Percentiles rank a stretch among this genome's conserved stretches.
phyloP scores from a whole-genome alignment of 1,284 basidiomycete species.

The Puccinia hordei region DNA sequence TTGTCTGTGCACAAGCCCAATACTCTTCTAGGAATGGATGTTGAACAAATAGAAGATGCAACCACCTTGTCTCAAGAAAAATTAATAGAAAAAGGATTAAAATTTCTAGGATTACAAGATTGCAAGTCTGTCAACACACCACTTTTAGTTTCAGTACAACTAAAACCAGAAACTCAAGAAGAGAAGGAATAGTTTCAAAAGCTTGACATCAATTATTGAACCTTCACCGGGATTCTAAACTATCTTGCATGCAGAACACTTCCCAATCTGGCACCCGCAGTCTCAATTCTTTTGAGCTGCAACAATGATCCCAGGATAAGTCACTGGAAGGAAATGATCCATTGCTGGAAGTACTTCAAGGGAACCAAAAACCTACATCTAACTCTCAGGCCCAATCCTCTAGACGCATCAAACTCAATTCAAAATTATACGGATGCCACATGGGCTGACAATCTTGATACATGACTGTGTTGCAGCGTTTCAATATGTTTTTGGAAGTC shows the following conservation, averaged over 20 bases:
- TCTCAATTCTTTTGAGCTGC: too few relatives aligned
- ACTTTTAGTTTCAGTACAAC: background rate
- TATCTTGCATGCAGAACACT: background rate
- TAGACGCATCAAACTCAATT: background rate
- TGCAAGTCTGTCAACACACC: background rate
- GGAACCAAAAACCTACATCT: background rate
- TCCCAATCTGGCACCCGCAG: too few relatives aligned
- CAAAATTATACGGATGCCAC: background rate
- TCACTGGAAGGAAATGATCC: too few relatives aligned
- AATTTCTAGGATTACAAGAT: background rate
- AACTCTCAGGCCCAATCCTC: background rate
- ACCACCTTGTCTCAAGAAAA: background rate
- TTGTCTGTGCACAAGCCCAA: background rate
- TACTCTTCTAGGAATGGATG: background rate
- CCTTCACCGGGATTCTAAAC: background rate
- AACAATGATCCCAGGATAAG: too few relatives aligned
- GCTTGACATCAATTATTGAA: background rate
- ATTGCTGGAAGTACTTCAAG: background rate
- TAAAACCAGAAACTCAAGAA: background rate
- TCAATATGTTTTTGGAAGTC: background rate
- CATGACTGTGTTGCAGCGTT: background rate
- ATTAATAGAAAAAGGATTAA: background rate
- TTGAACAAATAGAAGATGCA: background rate
- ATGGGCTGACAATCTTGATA: conserved; percentile 3
- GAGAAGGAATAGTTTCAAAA: background rate